Evolutionary conservation across 495 filamentous ascomycete genomes (phyloP).

Genomic region (Cryomyces minteri): DNA sequence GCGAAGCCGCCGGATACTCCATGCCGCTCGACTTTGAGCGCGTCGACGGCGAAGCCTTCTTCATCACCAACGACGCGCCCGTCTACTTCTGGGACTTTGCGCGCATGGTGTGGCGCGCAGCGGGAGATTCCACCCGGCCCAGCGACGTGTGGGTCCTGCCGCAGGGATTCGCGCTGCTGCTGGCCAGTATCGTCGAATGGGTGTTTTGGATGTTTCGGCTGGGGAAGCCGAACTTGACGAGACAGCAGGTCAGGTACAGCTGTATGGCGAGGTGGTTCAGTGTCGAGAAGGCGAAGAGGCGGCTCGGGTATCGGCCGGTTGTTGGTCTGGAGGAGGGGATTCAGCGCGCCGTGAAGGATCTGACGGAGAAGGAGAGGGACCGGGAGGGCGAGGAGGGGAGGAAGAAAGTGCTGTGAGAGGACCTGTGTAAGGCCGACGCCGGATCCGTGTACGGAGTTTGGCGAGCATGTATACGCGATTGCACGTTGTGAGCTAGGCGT

Average conservation of each 20-base stretch:
- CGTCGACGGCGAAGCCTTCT: slow-evolving; percentile 87
- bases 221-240: slow-evolving; percentile 52
- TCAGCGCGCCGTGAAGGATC: slow-evolving; percentile 45
- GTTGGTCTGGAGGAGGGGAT: slow-evolving; percentile 62
- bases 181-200: slow-evolving; percentile 54
- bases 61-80: slow-evolving; percentile 84
- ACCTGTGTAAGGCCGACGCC: no score
- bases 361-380: slow-evolving; percentile 38
- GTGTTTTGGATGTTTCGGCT: slow-evolving; percentile 31
- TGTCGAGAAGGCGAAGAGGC: slow-evolving; percentile 62
- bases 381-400: slow-evolving; percentile 18
- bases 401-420: slow-evolving; percentile 25
- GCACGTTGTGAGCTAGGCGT: no score
- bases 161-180: slow-evolving; percentile 37
- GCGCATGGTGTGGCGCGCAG: slow-evolving; percentile 49
- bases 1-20: slow-evolving; percentile 16
- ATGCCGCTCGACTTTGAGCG: slow-evolving; percentile 51
- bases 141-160: slow-evolving; percentile 47
- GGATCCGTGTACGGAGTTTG: no score
- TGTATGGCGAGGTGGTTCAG: slow-evolving; percentile 78
- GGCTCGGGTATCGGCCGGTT: slow-evolving; percentile 59
- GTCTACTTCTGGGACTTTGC: slow-evolving; percentile 95
- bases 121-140: slow-evolving; percentile 16
- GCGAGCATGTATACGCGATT: no score
- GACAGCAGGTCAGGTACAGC: slow-evolving; percentile 53